These are phyloP conservation scores for Ensete glaucum DNA, from an alignment of 176 grass and related monocot species.

Conservation along the genomic window DNA sequence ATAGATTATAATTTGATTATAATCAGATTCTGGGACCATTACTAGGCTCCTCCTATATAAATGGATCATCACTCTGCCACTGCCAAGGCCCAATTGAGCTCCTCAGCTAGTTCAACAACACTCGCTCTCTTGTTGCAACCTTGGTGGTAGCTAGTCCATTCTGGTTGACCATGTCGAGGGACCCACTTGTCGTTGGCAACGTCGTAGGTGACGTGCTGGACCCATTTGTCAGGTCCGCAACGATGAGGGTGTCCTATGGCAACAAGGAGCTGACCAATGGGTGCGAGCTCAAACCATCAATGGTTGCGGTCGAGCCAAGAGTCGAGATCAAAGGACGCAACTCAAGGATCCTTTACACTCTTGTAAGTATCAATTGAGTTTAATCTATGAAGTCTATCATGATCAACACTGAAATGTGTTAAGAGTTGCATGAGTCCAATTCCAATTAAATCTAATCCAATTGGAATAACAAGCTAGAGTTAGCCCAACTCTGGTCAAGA, in stretches of 20 bases:
- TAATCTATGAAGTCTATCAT: too few species aligned
- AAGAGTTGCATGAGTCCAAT: background rate
- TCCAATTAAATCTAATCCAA: background rate
- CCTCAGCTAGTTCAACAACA: background rate
- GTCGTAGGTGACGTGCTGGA: conserved; percentile 69
- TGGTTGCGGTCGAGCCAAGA: conserved; percentile 38
- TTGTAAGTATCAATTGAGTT: conserved; percentile 39
- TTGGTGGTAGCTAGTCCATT: too few species aligned
- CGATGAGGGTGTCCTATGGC: conserved; percentile 46
- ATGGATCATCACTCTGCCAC: background rate
- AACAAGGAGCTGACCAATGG: conserved; percentile 59
- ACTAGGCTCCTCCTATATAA: background rate
- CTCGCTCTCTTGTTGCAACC: background rate
- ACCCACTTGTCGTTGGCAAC: conserved; percentile 60
- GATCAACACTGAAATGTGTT: too few species aligned
- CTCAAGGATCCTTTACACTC: conserved; percentile 52
- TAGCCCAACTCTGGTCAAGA: background rate
- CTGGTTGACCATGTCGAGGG: conserved; percentile 35
- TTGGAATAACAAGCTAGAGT: background rate
- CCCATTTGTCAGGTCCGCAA: conserved; percentile 33
- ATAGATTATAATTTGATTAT: background rate
- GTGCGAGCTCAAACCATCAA: conserved; percentile 70
- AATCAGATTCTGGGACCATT: background rate
- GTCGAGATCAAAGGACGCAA: conserved; percentile 38
- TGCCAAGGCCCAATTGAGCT: background rate